Evolutionary conservation across 2,329 filamentous ascomycete genomes (phyloP).

Genomic region (Penicillium sclerotiorum): DNA sequence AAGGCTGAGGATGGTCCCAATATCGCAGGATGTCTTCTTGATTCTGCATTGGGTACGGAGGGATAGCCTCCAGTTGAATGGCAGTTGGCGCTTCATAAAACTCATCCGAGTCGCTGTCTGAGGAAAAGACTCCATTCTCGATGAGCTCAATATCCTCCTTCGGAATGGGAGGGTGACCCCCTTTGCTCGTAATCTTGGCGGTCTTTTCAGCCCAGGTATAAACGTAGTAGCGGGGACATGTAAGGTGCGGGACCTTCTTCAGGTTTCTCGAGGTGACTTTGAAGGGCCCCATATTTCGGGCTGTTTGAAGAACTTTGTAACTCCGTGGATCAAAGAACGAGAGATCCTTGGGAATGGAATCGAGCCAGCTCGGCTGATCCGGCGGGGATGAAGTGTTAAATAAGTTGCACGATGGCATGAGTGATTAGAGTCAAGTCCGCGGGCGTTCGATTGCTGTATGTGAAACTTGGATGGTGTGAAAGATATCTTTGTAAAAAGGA

Average conservation of each 20-base stretch:
- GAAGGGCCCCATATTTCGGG: not conserved
- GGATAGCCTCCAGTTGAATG: constrained; percentile 10
- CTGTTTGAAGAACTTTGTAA: not conserved
- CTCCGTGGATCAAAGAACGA: constrained; percentile 9
- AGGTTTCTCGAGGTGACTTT: not conserved
- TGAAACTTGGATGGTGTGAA: too few relatives aligned
- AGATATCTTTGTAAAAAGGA: too few relatives aligned
- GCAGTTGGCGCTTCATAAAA: not conserved
- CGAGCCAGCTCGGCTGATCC: constrained; percentile 8
- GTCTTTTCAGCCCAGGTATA: not conserved
- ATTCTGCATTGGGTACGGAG: constrained; percentile 6
- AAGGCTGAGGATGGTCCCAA: too few relatives aligned
- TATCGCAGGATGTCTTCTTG: constrained; percentile 4
- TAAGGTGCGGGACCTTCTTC: too few relatives aligned
- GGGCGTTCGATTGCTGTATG: too few relatives aligned
- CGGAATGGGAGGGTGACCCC: not conserved
- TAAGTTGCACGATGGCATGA: too few relatives aligned
- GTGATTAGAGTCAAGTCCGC: too few relatives aligned
- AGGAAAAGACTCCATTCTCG: too few relatives aligned
- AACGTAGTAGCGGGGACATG: not conserved
- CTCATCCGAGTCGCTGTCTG: not conserved
- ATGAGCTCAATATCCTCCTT: not conserved
- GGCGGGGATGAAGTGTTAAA: not conserved
- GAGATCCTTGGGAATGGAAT: constrained; percentile 6
- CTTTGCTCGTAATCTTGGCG: not conserved